Evolutionary conservation across 768 basidiomycete species (phyloP).

Genomic region (Trametes elegans): DNA sequence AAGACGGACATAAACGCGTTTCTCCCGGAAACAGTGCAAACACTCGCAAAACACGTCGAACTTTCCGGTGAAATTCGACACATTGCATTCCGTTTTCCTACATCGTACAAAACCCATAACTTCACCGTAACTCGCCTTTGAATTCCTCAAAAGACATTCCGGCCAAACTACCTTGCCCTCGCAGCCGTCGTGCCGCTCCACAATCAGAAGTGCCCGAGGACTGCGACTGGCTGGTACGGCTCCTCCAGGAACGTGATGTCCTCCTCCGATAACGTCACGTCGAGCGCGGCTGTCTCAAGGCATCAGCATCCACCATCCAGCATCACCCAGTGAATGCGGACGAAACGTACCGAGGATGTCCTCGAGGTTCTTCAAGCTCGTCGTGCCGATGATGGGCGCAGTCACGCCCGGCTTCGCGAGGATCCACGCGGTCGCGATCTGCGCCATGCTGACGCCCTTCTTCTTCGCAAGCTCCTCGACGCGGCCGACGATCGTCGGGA

Average conservation of each 20-base stretch:
- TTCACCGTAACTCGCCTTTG: too few species aligned
- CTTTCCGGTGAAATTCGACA: too few species aligned
- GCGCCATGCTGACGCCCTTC: constrained; percentile 40
- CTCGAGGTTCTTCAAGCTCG: constrained; percentile 36
- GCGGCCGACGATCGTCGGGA: constrained; percentile 8
- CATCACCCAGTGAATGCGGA: too few species aligned
- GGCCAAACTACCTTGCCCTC: too few species aligned
- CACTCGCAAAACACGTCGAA: too few species aligned
- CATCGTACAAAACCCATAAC: too few species aligned
- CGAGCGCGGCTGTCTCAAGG: background rate
- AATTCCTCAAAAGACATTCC: too few species aligned
- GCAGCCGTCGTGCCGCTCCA: too few species aligned
- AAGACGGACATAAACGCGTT: too few species aligned
- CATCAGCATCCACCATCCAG: too few species aligned
- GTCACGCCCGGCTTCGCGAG: constrained; percentile 31
- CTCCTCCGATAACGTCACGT: constrained; percentile 31
- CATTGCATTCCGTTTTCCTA: too few species aligned
- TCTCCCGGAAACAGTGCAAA: too few species aligned
- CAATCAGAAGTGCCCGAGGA: background rate
- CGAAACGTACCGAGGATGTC: constrained; percentile 35
- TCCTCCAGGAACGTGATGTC: constrained; percentile 56
- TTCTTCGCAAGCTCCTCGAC: constrained; percentile 43
- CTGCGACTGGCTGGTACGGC: constrained; percentile 36
- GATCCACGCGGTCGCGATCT: constrained; percentile 40
- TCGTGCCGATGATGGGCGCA: constrained; percentile 43